Base-by-base conservation (phyloP, 768 basidiomycete genomes). In the Agaricus bisporus region DNA sequence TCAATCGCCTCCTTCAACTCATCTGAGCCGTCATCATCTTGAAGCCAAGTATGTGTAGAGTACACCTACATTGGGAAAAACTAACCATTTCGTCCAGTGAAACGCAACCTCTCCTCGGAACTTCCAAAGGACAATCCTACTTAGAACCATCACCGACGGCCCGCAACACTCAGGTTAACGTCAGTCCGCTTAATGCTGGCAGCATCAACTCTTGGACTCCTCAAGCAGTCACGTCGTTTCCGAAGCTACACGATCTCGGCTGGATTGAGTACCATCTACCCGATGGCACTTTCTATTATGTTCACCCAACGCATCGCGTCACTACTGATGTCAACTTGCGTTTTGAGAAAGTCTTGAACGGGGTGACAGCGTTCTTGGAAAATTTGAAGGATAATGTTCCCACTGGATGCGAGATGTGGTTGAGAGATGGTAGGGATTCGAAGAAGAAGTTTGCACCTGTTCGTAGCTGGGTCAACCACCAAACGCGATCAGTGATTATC, bases 181-280 rank as follows among this genome's bases (percentile, higher is more conserved):
- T 45, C 38, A 48, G 54, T 26, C 47, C 42, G 18, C n/a, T 45
- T 9, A 49, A 50, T 32, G 32, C 32, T 26, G 52, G 58, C 58
- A 43, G 43, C 25, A 25, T 37, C 28, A 18, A 29, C 17, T 55
- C 48, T 29, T 60, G 54, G 62, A 58, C 63, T 48, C 58, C 62
- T 46, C 65, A 59, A 41, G 54, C 62, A 42, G 45, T 61, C 29
- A 57, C 67, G 54, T 54, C 50, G 20, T 51, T 58, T 12, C 71
- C 68, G 15, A 67, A 69, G 3, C 69, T 80, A 4, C 74, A 74
- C 58, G 73, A 78, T 11, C 76, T 83, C 17, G 90, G 90, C 3
- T 91, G 89, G 89, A 72, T 79, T 45, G 86, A 85, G 61, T 81
- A 87, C 63, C 72, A 78, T 18, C 79, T 92, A n/a, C 89, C 90